phyloP scores from a whole-genome alignment of 805 yeast species.

The Wickerhamomyces alni region DNA sequence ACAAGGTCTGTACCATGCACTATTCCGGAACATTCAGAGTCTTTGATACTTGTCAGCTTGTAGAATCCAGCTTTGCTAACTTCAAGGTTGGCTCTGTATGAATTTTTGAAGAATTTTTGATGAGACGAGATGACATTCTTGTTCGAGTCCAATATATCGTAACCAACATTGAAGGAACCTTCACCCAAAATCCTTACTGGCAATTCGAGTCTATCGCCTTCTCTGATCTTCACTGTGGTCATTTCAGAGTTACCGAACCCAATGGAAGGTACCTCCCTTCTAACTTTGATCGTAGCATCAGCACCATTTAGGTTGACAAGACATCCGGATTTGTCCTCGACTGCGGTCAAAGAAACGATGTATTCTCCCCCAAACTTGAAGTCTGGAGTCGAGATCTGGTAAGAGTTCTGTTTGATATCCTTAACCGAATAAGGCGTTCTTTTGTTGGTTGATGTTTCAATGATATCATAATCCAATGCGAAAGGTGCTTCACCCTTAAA shows the following conservation, averaged over 20 bases:
- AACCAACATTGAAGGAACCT: slow-evolving; percentile 41
- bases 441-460: slow-evolving; percentile 48
- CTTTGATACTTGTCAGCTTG: slow-evolving; percentile 37
- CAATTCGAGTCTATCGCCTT: slow-evolving; percentile 52
- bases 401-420: slow-evolving; percentile 31
- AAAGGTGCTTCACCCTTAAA: slow-evolving; percentile 83
- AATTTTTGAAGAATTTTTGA: slow-evolving; percentile 12
- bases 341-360: slow-evolving; percentile 53
- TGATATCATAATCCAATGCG: slow-evolving; percentile 58
- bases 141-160: slow-evolving; percentile 25
- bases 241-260: slow-evolving; percentile 35
- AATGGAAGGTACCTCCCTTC: slow-evolving; percentile 62
- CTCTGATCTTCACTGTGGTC: slow-evolving; percentile 41
- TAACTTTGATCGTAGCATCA: slow-evolving; percentile 61
- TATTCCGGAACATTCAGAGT: slow-evolving; percentile 46
- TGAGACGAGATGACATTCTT: slow-evolving; percentile 23
- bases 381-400: slow-evolving; percentile 46
- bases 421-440: slow-evolving; percentile 37
- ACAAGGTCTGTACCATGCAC: slow-evolving; percentile 30
- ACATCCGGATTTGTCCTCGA: slow-evolving; percentile 76
- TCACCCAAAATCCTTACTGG: slow-evolving; percentile 59
- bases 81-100: slow-evolving; percentile 28
- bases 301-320: slow-evolving; percentile 59
- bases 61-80: slow-evolving; percentile 43
- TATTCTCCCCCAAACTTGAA: slow-evolving; percentile 69